Evolutionary conservation across 345 rosid genomes (phyloP), one percentile per base, ranked within the genome.

Genomic region (Euphorbia pulcherrima): DNA sequence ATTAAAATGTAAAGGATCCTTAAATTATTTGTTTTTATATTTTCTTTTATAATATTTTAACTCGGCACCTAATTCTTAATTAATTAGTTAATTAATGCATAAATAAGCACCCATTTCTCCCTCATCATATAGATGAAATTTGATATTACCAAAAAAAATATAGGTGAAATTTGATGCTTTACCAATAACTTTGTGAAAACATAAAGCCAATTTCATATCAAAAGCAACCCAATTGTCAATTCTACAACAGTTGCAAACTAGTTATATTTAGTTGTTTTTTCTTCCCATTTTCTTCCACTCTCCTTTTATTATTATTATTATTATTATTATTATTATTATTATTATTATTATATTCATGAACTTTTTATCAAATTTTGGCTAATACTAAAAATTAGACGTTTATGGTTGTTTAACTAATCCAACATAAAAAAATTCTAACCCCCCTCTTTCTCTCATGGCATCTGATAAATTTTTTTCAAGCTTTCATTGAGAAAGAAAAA

Each of bases 391-490:
- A 27, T 8, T 59, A 59, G 62, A 44, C n/a, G 26, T 17, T 6
- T 26, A 18, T 16, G 4, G 55, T 64, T 46, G 56, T 47, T 64
- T 64, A 29, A 64, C 68, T 47, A 48, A 64, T 64, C 56, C 68
- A 64, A 28, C 24, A 28, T 46, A 46, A 50, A 6, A 60, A 60
- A n/a, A n/a, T n/a, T n/a, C n/a, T n/a, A n/a, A n/a, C n/a, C n/a
- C n/a, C n/a, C n/a, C n/a, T n/a, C n/a, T n/a, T n/a, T n/a, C n/a
- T n/a, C n/a, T n/a, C n/a, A n/a, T n/a, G n/a, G n/a, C n/a, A n/a
- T n/a, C n/a, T n/a, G n/a, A n/a, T n/a, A n/a, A n/a, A n/a, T n/a
- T n/a, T n/a, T n/a, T n/a, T n/a, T n/a, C n/a, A n/a, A n/a, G n/a
- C n/a, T n/a, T n/a, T n/a, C n/a, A n/a, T n/a, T n/a, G n/a, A n/a